A percentile compares a stretch with the other conserved stretches of the same genome.
Conservation (phyloP, 345 rosid species). For the Pugionium cornutum region DNA sequence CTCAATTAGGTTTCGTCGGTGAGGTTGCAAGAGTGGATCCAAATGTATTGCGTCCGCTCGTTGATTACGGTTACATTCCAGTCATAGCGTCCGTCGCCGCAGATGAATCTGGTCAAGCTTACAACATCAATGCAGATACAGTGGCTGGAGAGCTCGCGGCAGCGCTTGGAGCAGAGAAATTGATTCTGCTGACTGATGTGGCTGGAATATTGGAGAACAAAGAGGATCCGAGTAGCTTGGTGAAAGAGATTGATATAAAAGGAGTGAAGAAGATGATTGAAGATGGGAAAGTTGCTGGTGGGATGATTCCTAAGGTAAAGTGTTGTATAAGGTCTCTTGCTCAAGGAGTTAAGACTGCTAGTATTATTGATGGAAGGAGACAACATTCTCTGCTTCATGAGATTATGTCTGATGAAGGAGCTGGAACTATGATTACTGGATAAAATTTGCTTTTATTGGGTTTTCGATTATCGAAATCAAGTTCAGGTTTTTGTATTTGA, state of each 20-base stretch:
- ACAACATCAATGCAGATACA: constrained; percentile 91
- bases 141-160: constrained; percentile 97
- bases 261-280: constrained; percentile 81
- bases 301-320: constrained; percentile 92
- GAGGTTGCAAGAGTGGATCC: constrained; percentile 80
- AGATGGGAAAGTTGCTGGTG: constrained; percentile 77
- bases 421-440: constrained; percentile 95
- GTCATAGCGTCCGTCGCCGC: constrained; percentile 93
- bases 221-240: constrained; percentile 67
- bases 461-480: not conserved
- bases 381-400: constrained; percentile 83
- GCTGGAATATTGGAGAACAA: constrained; percentile 71
- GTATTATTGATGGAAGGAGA: constrained; percentile 87
- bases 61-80: constrained; percentile 66
- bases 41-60: constrained; percentile 53
- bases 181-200: constrained; percentile 84
- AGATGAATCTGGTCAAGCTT: constrained; percentile 68
- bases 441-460: constrained; percentile 12
- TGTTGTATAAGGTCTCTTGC: constrained; percentile 83
- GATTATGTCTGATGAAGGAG: constrained; percentile 87
- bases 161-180: constrained; percentile 86
- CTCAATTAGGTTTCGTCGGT: constrained; percentile 77
- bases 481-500: constrained; percentile 18
- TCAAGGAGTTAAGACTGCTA: constrained; percentile 87
- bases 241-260: constrained; percentile 79